Conservation (phyloP, 441 rosid species). For the Theobroma grandiflorum region DNA sequence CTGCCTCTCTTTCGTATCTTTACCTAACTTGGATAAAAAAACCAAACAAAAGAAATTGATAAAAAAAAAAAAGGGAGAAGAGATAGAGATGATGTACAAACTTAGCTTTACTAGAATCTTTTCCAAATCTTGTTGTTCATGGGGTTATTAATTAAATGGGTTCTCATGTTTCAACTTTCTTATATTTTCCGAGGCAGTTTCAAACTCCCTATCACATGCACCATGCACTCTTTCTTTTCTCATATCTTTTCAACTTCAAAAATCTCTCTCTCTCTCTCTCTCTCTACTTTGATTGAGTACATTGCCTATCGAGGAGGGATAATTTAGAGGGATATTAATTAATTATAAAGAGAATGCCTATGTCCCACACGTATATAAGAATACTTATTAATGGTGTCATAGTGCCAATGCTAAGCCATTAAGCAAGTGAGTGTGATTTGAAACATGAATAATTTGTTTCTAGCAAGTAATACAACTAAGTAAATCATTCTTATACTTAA, state of each 20-base stretch:
- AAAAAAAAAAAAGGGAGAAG: not conserved
- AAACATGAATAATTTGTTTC: constrained; percentile 9
- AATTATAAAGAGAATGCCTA: not conserved
- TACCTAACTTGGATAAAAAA: constrained; percentile 23
- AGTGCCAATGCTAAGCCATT: not conserved
- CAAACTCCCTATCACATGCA: constrained; percentile 42
- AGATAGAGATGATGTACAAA: not conserved
- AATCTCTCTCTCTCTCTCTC: constrained; percentile 1
- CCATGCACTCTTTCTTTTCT: constrained; percentile 4
- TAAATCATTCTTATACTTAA: not conserved
- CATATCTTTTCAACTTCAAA: constrained; percentile 17
- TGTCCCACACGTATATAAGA: constrained; percentile 10
- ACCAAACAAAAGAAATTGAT: not conserved
- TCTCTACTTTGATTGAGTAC: not conserved
- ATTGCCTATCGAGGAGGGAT: not conserved
- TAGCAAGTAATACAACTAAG: not conserved
- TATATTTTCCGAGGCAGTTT: constrained; percentile 27
- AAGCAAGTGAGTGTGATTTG: constrained; percentile 13
- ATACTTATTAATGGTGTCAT: not conserved
- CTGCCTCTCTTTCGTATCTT: constrained; percentile 9
- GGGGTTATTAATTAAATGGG: constrained; percentile 33
- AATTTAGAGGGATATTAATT: not conserved
- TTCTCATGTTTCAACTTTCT: constrained; percentile 38
- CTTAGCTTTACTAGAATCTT: constrained; percentile 15
- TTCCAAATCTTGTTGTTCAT: constrained; percentile 20